Evolutionary conservation across 805 yeast species (phyloP), one percentile per base, ranked within the genome.

Genomic region (Maudiozyma turicensis): DNA sequence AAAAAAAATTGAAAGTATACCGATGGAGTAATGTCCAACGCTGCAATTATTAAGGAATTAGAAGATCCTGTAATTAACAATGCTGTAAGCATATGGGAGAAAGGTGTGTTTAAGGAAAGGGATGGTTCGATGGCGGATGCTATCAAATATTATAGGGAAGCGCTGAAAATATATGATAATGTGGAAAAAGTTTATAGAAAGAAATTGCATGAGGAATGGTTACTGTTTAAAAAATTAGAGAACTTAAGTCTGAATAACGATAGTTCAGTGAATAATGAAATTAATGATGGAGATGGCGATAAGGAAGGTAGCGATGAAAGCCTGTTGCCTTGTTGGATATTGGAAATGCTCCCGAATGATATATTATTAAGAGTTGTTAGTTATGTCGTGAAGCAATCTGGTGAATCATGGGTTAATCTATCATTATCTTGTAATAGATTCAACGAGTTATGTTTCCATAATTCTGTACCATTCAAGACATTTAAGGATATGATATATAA

Each of bases 111-210:
- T 44, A 82, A 82, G 58, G 96, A 89, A 65, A 69, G 75, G 34
- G 76, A 72, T 45, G 96, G 96, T 0, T 71, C 79, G 52, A 74
- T 88, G 78, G 75, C 86, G n/a, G 95, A 88, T 58, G 96, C 96
- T 1, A 80, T 86, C 30, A 76, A 71, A 45, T 75, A 68, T 54
- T 89, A 89, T 65, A 71, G 95, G 52, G 72, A 74, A 53, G 95
- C 96, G 2, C 76, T 81, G 62, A 80, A 75, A 48, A 39, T 66
- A 5, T 61, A 75, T 54, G 71, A 66, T 11, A 74, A 74, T 49
- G 89, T 89, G 5, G 96, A 89, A 60, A 67, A 75, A 44, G 64
- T 77, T 26, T 87, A 87, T 63, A 72, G 95, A 46, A 73, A 77
- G 53, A 72, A 73, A 45, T 65, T 78, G 11, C 72, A 75, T 6